phyloP scores from a whole-genome alignment of 306 rosid genomes.

The Ammopiptanthus mongolicus region DNA sequence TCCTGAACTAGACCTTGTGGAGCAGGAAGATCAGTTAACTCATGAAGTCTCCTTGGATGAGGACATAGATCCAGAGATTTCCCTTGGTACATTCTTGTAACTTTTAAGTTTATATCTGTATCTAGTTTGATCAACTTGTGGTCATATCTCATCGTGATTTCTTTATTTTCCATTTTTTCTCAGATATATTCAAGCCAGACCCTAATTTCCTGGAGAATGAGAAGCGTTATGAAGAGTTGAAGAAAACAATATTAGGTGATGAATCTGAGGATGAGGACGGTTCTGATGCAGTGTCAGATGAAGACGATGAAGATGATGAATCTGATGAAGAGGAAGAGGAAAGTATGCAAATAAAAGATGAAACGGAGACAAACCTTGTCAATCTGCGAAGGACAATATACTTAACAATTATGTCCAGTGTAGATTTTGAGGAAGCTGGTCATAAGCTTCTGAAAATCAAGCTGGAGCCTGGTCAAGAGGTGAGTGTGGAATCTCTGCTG shows the following conservation, averaged over 20 bases:
- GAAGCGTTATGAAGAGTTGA: constrained; percentile 76
- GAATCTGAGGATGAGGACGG: constrained; percentile 81
- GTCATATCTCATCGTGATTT: not conserved
- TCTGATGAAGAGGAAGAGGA: constrained; percentile 68
- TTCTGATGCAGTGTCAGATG: constrained; percentile 62
- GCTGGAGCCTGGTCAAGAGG: constrained; percentile 99
- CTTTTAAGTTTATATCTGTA: not conserved
- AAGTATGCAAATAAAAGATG: constrained; percentile 72
- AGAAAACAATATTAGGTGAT: constrained; percentile 82
- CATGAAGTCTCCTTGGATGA: constrained; percentile 46
- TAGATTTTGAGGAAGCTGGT: constrained; percentile 97
- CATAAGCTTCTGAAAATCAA: constrained; percentile 92
- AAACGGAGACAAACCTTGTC: constrained; percentile 89
- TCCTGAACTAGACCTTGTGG: constrained; percentile 49
- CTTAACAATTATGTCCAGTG: constrained; percentile 93
- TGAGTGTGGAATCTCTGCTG: constrained; percentile 26
- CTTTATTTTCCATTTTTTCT: constrained; percentile 1
- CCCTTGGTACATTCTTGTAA: constrained; percentile 28
- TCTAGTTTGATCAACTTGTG: not conserved
- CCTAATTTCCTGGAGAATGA: constrained; percentile 72
- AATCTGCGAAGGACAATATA: constrained; percentile 89
- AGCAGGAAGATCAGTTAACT: constrained; percentile 46
- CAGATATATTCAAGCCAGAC: constrained; percentile 82
- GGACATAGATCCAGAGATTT: constrained; percentile 35
- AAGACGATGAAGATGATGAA: constrained; percentile 55